These are phyloP conservation scores for Blastomyces gilchristii DNA, from an alignment of 2,329 filamentous ascomycete genomes.

Conservation along the genomic window DNA sequence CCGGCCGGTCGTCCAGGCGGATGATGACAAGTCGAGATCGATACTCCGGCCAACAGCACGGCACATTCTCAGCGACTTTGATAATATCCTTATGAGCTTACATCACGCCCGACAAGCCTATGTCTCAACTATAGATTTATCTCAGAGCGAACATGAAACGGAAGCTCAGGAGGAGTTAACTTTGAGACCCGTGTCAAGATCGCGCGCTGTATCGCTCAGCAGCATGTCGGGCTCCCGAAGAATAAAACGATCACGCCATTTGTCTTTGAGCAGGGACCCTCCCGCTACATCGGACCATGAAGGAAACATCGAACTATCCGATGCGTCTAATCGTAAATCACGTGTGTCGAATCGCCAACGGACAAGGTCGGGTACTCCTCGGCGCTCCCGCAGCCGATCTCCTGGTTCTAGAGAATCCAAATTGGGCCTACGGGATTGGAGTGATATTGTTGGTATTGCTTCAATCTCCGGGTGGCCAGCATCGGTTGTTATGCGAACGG, in stretches of 20 bases:
- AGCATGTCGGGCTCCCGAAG: slow-evolving; percentile 20
- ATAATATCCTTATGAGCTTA: slow-evolving; percentile 58
- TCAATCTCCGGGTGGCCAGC: slow-evolving; percentile 60
- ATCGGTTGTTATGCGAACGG: slow-evolving; percentile 55
- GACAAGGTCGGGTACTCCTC: not conserved
- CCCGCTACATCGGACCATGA: not conserved
- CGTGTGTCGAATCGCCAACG: not conserved
- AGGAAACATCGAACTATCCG: slow-evolving; percentile 9
- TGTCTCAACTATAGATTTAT: slow-evolving; percentile 20
- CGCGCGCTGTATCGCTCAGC: slow-evolving; percentile 6
- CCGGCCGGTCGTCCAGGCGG: slow-evolving; percentile 50
- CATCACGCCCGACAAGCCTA: slow-evolving; percentile 55
- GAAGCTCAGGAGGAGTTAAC: slow-evolving; percentile 24
- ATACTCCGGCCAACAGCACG: slow-evolving; percentile 59
- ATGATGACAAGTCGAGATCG: slow-evolving; percentile 57
- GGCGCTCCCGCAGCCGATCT: slow-evolving; percentile 3
- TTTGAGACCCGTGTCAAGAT: slow-evolving; percentile 12
- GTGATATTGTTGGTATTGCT: slow-evolving; percentile 70
- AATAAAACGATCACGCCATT: slow-evolving; percentile 15
- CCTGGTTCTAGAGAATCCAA: slow-evolving; percentile 10
- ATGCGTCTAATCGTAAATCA: not conserved
- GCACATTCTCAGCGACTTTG: slow-evolving; percentile 60
- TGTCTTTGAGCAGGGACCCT: not conserved
- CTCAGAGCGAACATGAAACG: slow-evolving; percentile 23
- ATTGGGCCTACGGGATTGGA: slow-evolving; percentile 60